Evolutionary conservation across 176 grass and related monocot species (phyloP), one percentile per base, ranked within the genome.

Genomic region (Raddia guianensis): DNA sequence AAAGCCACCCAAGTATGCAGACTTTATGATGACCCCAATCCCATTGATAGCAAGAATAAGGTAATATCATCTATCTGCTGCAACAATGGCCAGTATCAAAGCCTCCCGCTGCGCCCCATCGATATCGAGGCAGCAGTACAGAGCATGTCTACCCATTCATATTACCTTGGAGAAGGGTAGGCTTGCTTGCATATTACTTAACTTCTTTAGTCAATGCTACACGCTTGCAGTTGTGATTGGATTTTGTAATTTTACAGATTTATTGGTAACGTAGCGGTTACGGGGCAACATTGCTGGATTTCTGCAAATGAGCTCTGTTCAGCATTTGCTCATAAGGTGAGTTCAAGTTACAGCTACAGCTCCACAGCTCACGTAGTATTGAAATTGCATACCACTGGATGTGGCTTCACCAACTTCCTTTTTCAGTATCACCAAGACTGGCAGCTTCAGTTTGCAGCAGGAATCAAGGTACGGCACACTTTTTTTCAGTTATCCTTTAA

Each of bases 121-220:
- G 83, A 89, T 47, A 50, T 96, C 57, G 83, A 89, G 80, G 45
- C 75, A 83, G 84, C 78, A 46, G 5, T 97, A 16, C 32, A 63
- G 81, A 83, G 76, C 65, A 84, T 93, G 90, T 66, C 73, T 75
- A 70, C 68, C 15, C 75, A 73, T 76, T 81, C 70, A 15, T 90
- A 92, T 58, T 78, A 61, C 49, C 80, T 97, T 82, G 93, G 90
- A 70, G 88, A 97, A 89, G 87, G 82, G 93, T 93, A 86, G 76
- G 82, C 74, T 80, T 64, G 19, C 40, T 80, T 71, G 51, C 49
- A 60, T 81, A 3, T 49, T 48, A 70, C 21, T 82, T 33, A 35
- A 44, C 6, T 47, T 34, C 52, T 80, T 63, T 66, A 74, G 66
- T 75, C n/a, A 52, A 12, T 27, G 5, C 72, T 53, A 63, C 43